Conservation (phyloP, 768 basidiomycete genomes). For the Lactarius hatsudake region DNA sequence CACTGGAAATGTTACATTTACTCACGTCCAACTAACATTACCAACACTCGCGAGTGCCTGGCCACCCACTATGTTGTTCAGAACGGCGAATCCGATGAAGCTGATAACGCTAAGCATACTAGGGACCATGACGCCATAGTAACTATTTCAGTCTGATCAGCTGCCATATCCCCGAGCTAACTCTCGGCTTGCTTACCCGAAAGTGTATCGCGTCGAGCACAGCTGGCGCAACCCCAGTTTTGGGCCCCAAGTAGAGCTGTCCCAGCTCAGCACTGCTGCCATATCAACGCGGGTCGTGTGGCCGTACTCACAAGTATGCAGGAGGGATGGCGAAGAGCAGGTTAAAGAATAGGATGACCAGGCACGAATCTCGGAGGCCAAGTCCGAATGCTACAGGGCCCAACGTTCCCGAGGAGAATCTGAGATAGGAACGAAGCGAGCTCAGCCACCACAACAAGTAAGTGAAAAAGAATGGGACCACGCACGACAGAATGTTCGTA, state of each 20-base stretch:
- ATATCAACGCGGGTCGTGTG: background rate
- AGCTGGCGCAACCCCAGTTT: constrained; percentile 80
- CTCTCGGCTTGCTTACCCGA: constrained; percentile 42
- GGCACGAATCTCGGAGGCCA: constrained; percentile 43
- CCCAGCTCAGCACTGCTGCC: background rate
- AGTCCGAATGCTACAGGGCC: constrained; percentile 46
- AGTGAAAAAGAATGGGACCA: background rate
- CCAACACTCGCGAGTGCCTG: constrained; percentile 55
- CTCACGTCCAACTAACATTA: constrained; percentile 51
- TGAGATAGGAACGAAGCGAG: constrained; percentile 18
- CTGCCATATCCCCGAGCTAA: background rate
- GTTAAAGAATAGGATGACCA: constrained; percentile 48
- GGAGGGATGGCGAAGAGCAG: constrained; percentile 42
- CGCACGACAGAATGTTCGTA: constrained; percentile 41
- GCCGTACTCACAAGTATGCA: constrained; percentile 41
- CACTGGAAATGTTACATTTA: background rate
- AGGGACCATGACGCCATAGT: constrained; percentile 50
- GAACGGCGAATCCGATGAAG: constrained; percentile 53
- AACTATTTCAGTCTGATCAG: constrained; percentile 38
- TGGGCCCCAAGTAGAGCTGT: constrained; percentile 71
- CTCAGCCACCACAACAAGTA: background rate
- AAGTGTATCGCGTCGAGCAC: constrained; percentile 65
- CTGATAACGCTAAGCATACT: constrained; percentile 49
- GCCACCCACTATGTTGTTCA: constrained; percentile 62
- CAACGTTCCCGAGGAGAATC: constrained; percentile 48